Percentiles rank a stretch among this genome's conserved stretches.
Conservation (phyloP, 208 protist species). For the Acanthamoeba royreba region DNA sequence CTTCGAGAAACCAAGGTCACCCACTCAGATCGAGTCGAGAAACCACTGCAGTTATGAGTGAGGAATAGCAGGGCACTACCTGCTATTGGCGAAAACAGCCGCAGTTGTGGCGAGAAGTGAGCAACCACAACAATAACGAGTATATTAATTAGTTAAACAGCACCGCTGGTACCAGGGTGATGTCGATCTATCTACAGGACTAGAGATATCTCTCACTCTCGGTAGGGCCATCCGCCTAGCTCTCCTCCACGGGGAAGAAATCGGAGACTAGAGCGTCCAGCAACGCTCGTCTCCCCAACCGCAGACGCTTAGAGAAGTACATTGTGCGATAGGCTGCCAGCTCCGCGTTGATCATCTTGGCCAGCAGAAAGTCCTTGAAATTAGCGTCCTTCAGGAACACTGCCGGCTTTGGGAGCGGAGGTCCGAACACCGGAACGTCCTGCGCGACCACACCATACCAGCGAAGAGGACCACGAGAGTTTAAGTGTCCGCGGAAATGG, state of each 20-base stretch:
- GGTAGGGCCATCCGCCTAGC: no score
- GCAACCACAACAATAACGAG: no score
- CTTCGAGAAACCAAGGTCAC: no score
- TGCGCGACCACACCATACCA: background rate
- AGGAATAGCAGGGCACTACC: no score
- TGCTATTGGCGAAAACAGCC: no score
- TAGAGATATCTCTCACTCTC: no score
- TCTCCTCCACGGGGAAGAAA: background rate
- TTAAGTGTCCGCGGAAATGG: background rate
- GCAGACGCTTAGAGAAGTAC: background rate
- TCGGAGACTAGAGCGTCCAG: background rate
- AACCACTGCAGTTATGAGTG: no score
- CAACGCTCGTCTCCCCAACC: background rate
- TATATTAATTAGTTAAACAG: no score
- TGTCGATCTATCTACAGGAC: no score
- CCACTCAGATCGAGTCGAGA: no score
- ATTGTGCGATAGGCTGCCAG: slow-evolving; percentile 19
- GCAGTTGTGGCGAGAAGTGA: no score
- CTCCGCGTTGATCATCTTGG: slow-evolving; percentile 32
- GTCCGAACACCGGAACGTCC: slow-evolving; percentile 11
- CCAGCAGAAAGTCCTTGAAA: slow-evolving; percentile 22
- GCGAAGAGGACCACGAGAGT: background rate
- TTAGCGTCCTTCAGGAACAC: background rate
- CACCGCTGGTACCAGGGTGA: no score
- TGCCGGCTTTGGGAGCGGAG: background rate